Percentiles rank a stretch among this genome's conserved stretches.
These are phyloP conservation scores for Nasturtium officinale DNA, from an alignment of 345 rosid genomes.

Conservation along the genomic window DNA sequence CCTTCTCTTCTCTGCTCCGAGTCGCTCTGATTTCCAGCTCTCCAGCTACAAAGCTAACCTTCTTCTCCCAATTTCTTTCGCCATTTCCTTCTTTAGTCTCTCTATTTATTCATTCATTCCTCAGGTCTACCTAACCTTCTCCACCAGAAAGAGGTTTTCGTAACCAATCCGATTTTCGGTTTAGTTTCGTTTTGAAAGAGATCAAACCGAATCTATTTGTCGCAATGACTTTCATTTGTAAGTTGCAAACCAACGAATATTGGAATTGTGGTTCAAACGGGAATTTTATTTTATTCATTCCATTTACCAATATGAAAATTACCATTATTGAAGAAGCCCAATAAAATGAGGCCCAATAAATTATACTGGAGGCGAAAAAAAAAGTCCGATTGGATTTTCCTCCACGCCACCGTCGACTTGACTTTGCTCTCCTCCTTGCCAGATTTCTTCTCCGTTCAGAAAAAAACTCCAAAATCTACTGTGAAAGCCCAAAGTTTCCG, in stretches of 20 bases:
- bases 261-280: background rate
- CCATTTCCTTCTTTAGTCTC: constrained; percentile 25
- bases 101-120: constrained; percentile 25
- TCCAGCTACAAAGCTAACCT: constrained; percentile 19
- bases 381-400: constrained; percentile 42
- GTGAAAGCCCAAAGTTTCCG: constrained; percentile 29
- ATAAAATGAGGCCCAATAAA: constrained; percentile 8
- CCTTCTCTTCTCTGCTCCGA: constrained; percentile 28
- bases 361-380: background rate
- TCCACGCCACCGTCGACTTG: constrained; percentile 51
- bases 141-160: background rate
- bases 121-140: constrained; percentile 34
- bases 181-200: background rate
- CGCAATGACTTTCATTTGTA: too few relatives aligned
- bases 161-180: constrained; percentile 19
- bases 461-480: constrained; percentile 26
- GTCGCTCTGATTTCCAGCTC: constrained; percentile 29
- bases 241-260: background rate
- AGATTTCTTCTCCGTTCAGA: constrained; percentile 34
- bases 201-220: background rate
- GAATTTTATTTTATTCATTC: background rate
- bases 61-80: constrained; percentile 24
- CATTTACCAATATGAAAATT: background rate
- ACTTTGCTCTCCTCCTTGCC: constrained; percentile 27
- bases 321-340: background rate